Evolutionary conservation across 1,284 basidiomycete species (phyloP).

Genomic region (Pseudozyma hubeiensis): DNA sequence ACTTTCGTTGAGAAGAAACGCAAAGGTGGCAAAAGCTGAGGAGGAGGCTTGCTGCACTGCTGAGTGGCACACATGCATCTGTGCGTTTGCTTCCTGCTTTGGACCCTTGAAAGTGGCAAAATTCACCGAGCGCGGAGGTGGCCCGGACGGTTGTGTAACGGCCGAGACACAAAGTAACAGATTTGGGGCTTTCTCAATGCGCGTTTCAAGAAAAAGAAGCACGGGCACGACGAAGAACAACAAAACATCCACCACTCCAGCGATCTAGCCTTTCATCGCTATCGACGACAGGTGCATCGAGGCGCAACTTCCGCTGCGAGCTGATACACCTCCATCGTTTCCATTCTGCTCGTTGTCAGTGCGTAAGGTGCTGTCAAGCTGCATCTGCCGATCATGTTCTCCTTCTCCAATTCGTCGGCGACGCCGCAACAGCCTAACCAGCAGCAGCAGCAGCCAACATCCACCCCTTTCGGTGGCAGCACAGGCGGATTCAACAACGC

Average conservation of each 20-base stretch:
- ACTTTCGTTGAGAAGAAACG: neutral
- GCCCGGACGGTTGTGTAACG: neutral
- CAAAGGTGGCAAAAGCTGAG: constrained; percentile 14
- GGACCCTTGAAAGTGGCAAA: neutral
- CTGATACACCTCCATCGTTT: too few relatives aligned
- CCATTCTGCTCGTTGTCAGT: too few relatives aligned
- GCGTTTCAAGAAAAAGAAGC: constrained; percentile 3
- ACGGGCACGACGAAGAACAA: neutral
- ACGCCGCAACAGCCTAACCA: constrained; percentile 31
- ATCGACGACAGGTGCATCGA: too few relatives aligned
- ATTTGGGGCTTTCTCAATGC: constrained; percentile 9
- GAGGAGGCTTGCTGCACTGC: neutral
- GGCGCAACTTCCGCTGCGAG: too few relatives aligned
- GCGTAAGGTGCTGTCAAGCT: too few relatives aligned
- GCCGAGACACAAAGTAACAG: constrained; percentile 6
- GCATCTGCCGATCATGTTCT: constrained; percentile 24
- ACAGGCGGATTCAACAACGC: constrained; percentile 34
- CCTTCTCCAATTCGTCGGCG: constrained; percentile 28
- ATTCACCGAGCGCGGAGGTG: constrained; percentile 1
- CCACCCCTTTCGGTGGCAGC: constrained; percentile 29
- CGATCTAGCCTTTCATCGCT: too few relatives aligned
- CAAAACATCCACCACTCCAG: constrained; percentile 16
- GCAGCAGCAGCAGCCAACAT: constrained; percentile 34
- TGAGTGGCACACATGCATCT: constrained; percentile 3
- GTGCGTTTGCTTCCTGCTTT: constrained; percentile 6